Evolutionary conservation across 2,329 filamentous ascomycete species (phyloP), one percentile per base, ranked within the genome.

Genomic region (Colletotrichum karsti): DNA sequence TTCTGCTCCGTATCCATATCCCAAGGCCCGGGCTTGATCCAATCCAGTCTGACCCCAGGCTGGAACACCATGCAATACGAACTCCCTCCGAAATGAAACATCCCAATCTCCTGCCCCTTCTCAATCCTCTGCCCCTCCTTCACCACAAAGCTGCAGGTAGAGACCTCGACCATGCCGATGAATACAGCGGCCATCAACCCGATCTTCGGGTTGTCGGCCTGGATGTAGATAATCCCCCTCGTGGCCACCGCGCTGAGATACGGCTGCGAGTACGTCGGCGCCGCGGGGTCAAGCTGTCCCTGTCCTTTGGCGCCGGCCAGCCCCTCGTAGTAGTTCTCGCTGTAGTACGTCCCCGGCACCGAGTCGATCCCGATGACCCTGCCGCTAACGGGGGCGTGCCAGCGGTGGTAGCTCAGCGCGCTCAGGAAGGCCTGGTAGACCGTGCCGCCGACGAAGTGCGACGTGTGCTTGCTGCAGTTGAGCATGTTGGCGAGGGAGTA

Each of bases 71-170:
- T 74, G 72, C 90, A 92, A 74, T 93, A 89, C 1, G 88, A 89
- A 7, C 87, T 91, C 0, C 92, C 92, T n/a, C 92, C 92, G 75
- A 91, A 94, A 74, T 94, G 92, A 78, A 94, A 94, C 91, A 93
- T 93, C 44, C 92, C 92, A 41, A 90, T 82, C 80, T 93, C 81
- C 5, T 93, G 87, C 1, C 92, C 92, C 82, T 93, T 94, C 58
- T 82, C 82, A 15, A 94, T 74, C 58, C 85, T 83, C 75, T 93
- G 85, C 0, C 91, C 91, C 74, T 90, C 87, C 72, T 84, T 84
- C 10, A 93, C 90, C 0, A 88, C 91, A 54, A 93, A 89, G 57
- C 93, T 91, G 73, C 91, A 93, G 0, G 90, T 90, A 65, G 87
- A 91, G 12, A 94, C 92, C 78, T 95, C 92, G 44, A 89, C 90